A percentile compares a stretch with the other conserved stretches of the same genome.
These are phyloP conservation scores for Ophiostoma quercus DNA, from an alignment of 2,329 filamentous ascomycete genomes.

Conservation along the genomic window DNA sequence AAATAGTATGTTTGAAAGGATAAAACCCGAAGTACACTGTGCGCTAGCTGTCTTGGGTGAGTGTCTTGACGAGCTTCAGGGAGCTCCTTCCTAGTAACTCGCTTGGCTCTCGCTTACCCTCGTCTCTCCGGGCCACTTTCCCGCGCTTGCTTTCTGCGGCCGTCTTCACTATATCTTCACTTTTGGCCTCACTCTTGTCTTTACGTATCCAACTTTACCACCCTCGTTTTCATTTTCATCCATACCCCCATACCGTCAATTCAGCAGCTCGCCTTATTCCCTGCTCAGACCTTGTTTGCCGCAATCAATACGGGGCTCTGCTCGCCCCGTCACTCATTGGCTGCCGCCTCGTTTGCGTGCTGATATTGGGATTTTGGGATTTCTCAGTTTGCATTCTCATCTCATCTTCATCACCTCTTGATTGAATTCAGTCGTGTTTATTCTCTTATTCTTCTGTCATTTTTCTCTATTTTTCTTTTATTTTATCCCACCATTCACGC, in stretches of 20 bases:
- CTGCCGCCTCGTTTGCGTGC: background rate
- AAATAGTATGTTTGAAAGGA: background rate
- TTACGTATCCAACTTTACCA: background rate
- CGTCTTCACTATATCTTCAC: background rate
- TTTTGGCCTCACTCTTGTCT: background rate
- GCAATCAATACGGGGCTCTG: background rate
- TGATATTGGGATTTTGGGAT: background rate
- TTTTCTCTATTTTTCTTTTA: background rate
- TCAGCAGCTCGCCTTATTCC: background rate
- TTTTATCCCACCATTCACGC: background rate
- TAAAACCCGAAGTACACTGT: background rate
- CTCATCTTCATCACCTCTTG: background rate
- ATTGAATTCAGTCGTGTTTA: background rate
- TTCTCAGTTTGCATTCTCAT: background rate
- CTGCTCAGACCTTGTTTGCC: background rate
- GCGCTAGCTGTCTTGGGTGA: background rate
- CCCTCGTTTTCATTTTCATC: background rate
- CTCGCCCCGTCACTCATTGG: background rate
- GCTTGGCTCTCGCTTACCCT: background rate
- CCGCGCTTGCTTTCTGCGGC: background rate
- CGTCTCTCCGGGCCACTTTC: background rate
- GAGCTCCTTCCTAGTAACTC: background rate
- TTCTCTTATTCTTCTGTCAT: no score
- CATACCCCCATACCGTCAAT: background rate
- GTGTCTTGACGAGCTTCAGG: background rate